Evolutionary conservation across 176 grass and related monocot species (phyloP).

Genomic region (Juncus inflexus): DNA sequence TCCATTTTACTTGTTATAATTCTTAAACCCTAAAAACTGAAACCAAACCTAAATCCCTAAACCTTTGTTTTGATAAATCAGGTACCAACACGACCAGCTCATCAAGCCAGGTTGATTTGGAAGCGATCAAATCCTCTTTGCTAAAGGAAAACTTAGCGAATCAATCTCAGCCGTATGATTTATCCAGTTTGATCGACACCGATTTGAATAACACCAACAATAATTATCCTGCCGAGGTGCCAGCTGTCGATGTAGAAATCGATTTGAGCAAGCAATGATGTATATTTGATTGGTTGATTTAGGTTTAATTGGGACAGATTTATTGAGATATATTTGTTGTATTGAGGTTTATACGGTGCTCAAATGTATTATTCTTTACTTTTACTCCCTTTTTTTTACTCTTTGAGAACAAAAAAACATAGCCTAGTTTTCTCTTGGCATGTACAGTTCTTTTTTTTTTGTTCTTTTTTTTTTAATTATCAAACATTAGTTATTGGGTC

Average conservation of each 20-base stretch:
- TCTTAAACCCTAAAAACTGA: too few species aligned
- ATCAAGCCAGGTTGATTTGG: constrained; percentile 42
- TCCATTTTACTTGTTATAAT: too few species aligned
- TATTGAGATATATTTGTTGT: constrained; percentile 20
- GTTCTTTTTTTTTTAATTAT: too few species aligned
- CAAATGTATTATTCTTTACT: constrained; percentile 22
- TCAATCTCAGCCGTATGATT: constrained; percentile 64
- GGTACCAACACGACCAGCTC: neutral
- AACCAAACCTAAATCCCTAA: too few species aligned
- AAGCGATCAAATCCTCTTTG: constrained; percentile 75
- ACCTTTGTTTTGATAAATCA: too few species aligned
- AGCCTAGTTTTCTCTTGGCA: neutral
- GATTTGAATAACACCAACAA: constrained; percentile 44
- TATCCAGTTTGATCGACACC: constrained; percentile 37
- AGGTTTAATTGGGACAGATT: constrained; percentile 17
- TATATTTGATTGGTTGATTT: constrained; percentile 31
- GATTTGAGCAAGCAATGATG: constrained; percentile 57
- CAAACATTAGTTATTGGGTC: too few species aligned
- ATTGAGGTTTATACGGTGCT: constrained; percentile 17
- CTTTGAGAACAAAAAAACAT: neutral
- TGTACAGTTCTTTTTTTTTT: too few species aligned
- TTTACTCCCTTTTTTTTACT: constrained; percentile 8
- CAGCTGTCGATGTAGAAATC: constrained; percentile 34
- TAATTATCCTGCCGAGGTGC: constrained; percentile 43
- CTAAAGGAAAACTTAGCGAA: constrained; percentile 58